Evolutionary conservation across 2,329 filamentous ascomycete genomes (phyloP).

Genomic region (Tolypocladium sp.): DNA sequence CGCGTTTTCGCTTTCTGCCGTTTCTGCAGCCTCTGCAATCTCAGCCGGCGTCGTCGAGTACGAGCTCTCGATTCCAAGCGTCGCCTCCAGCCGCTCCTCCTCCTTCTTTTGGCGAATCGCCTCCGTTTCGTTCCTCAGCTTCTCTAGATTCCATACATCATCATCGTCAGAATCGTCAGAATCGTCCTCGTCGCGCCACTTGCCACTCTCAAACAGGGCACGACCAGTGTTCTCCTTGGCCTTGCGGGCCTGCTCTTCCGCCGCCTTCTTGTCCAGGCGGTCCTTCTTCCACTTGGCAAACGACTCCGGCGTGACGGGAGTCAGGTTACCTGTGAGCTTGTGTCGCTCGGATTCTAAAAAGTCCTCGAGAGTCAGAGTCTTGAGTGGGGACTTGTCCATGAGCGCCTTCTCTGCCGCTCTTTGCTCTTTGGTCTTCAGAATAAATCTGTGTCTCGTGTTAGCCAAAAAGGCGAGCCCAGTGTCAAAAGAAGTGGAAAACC

Average conservation of each 20-base stretch:
- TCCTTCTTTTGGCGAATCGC: constrained; percentile 65
- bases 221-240: constrained; percentile 94
- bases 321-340: constrained; percentile 84
- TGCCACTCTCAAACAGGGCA: constrained; percentile 92
- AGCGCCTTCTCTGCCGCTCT: constrained; percentile 90
- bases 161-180: constrained; percentile 50
- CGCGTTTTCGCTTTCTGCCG: constrained; percentile 6
- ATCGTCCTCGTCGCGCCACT: constrained; percentile 67
- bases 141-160: constrained; percentile 72
- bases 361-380: constrained; percentile 91
- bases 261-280: constrained; percentile 87
- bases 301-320: constrained; percentile 83
- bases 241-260: constrained; percentile 80
- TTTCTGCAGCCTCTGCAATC: not conserved
- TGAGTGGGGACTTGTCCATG: constrained; percentile 89
- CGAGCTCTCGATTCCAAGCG: constrained; percentile 15
- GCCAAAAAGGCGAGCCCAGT: constrained; percentile 1
- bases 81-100: constrained; percentile 50
- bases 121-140: constrained; percentile 78
- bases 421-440: constrained; percentile 97
- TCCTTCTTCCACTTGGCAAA: constrained; percentile 98
- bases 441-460: constrained; percentile 52
- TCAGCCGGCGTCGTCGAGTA: not conserved
- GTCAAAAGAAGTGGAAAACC: constrained; percentile 23
- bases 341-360: constrained; percentile 94